Evolutionary conservation across 1,139 yeast species (phyloP).

Genomic region (Suhomyces chickasaworum): DNA sequence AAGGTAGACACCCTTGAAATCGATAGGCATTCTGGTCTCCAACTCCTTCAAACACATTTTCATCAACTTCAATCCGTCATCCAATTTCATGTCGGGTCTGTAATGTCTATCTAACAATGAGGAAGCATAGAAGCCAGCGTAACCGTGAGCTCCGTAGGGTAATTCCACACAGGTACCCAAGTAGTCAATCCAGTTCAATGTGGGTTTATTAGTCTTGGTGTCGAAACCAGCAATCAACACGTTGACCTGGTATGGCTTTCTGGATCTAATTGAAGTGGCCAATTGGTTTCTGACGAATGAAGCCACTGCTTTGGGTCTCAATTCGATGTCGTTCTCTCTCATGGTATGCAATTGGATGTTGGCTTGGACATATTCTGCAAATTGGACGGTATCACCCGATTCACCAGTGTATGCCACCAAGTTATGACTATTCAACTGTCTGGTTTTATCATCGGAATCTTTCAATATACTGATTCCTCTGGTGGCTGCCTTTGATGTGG

Average conservation of each 20-base stretch:
- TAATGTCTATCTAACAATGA: constrained; percentile 92
- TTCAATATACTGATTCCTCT: constrained; percentile 92
- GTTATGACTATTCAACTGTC: constrained; percentile 72
- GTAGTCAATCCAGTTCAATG: constrained; percentile 89
- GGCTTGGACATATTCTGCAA: constrained; percentile 92
- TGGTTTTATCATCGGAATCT: constrained; percentile 85
- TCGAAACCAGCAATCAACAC: constrained; percentile 87
- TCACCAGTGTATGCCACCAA: constrained; percentile 93
- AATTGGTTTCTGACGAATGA: constrained; percentile 85
- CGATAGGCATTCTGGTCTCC: constrained; percentile 88
- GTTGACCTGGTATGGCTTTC: constrained; percentile 93
- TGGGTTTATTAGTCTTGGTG: constrained; percentile 59
- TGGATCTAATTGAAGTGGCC: constrained; percentile 82
- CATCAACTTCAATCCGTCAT: constrained; percentile 78
- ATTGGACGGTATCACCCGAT: constrained; percentile 96
- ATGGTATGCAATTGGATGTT: constrained; percentile 86
- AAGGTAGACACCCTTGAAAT: constrained; percentile 85
- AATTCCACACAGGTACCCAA: constrained; percentile 87
- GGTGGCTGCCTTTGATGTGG: constrained; percentile 91
- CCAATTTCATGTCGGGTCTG: constrained; percentile 70
- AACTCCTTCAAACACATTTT: constrained; percentile 77
- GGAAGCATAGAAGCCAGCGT: constrained; percentile 91
- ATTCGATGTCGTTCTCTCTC: constrained; percentile 77
- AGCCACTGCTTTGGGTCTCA: constrained; percentile 83
- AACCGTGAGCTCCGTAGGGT: constrained; percentile 97